Conservation (phyloP, 768 basidiomycete species). For the Panaeolus papilionaceus region DNA sequence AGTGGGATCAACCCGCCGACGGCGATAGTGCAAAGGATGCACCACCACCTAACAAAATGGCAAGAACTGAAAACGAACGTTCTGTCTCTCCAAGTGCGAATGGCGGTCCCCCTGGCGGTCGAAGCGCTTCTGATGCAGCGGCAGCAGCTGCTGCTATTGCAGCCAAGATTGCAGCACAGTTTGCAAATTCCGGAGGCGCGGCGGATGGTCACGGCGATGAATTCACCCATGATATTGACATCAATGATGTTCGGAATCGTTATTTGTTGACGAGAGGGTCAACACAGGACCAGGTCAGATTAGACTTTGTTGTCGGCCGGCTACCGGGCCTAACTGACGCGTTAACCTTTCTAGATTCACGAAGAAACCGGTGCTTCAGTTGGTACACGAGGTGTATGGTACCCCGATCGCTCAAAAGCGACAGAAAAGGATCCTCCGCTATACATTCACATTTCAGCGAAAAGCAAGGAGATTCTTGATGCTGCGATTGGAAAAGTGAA, state of each 20-base stretch:
- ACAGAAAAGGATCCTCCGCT: conserved; percentile 93
- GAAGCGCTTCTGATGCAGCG: conserved; percentile 69
- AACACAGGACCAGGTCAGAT: conserved; percentile 86
- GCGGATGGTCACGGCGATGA: conserved; percentile 79
- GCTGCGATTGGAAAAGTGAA: conserved; percentile 74
- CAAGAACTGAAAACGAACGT: conserved; percentile 50
- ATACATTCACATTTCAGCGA: conserved; percentile 92
- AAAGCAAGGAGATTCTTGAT: conserved; percentile 67
- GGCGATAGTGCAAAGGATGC: conserved; percentile 43
- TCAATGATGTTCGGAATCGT: conserved; percentile 94
- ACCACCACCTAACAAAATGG: conserved; percentile 46
- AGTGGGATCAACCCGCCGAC: conserved; percentile 68
- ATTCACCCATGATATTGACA: conserved; percentile 92
- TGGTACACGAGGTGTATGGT: conserved; percentile 94
- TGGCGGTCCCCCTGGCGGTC: conserved; percentile 1
- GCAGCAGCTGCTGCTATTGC: conserved; percentile 83
- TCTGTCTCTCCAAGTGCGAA: conserved; percentile 5
- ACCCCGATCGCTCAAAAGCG: conserved; percentile 90
- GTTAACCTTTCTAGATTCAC: conserved; percentile 64
- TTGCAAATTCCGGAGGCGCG: conserved; percentile 54
- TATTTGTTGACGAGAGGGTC: conserved; percentile 94
- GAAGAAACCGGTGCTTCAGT: conserved; percentile 93
- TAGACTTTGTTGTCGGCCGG: not conserved
- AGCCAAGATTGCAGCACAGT: conserved; percentile 94
- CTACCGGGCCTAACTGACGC: conserved; percentile 10